Evolutionary conservation across 768 basidiomycete genomes (phyloP).

Genomic region (Serendipita vermifera): DNA sequence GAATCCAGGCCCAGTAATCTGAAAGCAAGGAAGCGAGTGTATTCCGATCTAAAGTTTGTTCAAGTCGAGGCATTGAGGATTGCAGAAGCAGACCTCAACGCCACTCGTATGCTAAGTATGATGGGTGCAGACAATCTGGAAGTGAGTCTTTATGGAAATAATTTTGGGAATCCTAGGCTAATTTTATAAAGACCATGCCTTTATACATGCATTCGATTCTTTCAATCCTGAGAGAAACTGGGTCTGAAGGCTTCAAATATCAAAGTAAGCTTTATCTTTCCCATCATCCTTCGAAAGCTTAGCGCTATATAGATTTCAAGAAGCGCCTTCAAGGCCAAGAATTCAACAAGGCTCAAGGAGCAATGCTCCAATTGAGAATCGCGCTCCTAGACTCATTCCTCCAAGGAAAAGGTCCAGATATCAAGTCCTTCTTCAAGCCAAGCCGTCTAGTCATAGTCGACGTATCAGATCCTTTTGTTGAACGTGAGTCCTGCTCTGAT

Average conservation of each 20-base stretch:
- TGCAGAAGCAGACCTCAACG: constrained; percentile 49
- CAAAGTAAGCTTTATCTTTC: constrained; percentile 12
- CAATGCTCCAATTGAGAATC: constrained; percentile 50
- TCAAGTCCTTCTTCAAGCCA: neutral
- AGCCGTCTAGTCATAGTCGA: neutral
- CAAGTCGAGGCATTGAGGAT: constrained; percentile 43
- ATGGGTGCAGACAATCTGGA: constrained; percentile 42
- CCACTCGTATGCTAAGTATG: constrained; percentile 56
- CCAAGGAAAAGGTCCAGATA: constrained; percentile 19
- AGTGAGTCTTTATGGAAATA: neutral
- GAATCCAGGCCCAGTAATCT: constrained; percentile 13
- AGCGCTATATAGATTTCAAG: constrained; percentile 39
- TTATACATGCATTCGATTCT: constrained; percentile 10
- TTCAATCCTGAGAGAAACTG: constrained; percentile 50
- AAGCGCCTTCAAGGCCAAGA: constrained; percentile 31
- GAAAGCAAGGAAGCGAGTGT: constrained; percentile 9
- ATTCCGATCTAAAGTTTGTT: constrained; percentile 21
- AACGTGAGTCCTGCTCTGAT: constrained; percentile 42
- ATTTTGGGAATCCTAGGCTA: no score
- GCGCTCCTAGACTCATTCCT: constrained; percentile 48
- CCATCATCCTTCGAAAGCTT: no score
- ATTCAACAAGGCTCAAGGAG: constrained; percentile 44
- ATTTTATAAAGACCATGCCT: neutral
- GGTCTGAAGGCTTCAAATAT: constrained; percentile 34
- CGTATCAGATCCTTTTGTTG: neutral